These are phyloP conservation scores for Dendrocalamus latiflorus DNA, from an alignment of 202 grass and related monocot species.

Conservation along the genomic window DNA sequence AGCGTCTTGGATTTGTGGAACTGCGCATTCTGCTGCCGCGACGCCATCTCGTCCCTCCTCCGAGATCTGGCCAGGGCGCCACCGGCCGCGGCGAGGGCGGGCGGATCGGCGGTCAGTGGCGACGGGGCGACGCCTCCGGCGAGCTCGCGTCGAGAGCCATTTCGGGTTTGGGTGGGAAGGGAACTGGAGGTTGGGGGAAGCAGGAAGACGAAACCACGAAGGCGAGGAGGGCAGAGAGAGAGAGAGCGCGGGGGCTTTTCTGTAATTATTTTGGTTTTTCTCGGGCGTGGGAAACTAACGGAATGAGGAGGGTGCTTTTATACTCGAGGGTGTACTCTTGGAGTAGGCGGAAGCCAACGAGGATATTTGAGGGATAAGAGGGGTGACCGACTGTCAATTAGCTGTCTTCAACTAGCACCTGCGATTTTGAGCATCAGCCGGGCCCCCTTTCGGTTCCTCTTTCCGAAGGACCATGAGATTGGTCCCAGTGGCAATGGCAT, in stretches of 20 bases:
- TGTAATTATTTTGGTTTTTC: background rate
- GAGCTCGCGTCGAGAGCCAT: conserved; percentile 21
- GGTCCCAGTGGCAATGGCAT: no score
- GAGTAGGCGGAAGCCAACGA: conserved; percentile 48
- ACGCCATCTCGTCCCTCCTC: conserved; percentile 32
- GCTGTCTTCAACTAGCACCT: no score
- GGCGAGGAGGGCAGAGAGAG: background rate
- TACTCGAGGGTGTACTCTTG: no score
- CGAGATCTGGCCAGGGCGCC: conserved; percentile 20
- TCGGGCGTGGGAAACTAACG: no score
- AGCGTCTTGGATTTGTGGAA: conserved; percentile 95
- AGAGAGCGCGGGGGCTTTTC: conserved; percentile 2
- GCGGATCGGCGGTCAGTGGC: conserved; percentile 25
- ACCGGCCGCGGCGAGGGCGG: background rate
- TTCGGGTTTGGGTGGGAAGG: conserved; percentile 48
- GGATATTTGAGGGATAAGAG: conserved; percentile 21
- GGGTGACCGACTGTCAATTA: background rate
- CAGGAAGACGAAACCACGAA: conserved; percentile 28
- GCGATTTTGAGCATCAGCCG: no score
- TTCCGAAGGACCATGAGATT: no score
- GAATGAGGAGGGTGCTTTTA: no score
- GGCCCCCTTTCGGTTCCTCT: no score
- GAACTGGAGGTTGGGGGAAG: conserved; percentile 17
- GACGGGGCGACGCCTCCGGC: no score
- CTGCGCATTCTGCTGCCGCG: conserved; percentile 60